Evolutionary conservation across 2,329 filamentous ascomycete genomes (phyloP), one percentile per base, ranked within the genome.

Genomic region (Ploettnerulaceae sp.): DNA sequence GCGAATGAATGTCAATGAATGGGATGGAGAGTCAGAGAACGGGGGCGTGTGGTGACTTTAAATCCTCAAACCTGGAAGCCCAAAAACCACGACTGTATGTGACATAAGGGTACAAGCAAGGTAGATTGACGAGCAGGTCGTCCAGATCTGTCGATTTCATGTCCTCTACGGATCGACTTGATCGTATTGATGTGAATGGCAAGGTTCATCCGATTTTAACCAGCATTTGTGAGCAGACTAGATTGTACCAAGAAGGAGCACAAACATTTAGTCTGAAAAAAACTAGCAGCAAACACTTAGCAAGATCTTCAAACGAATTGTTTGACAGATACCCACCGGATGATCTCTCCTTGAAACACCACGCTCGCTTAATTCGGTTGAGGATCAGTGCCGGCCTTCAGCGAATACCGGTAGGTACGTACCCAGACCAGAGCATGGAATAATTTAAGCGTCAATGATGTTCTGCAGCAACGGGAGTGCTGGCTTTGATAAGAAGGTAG

Each of bases 41-140:
- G 26, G 29, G 54, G 39, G 43, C 8, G 42, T 42, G 31, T 31
- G 22, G 39, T 26, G 22, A 36, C 41, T 40, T 58, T 59, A 58
- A 58, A 54, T 31, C 40, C 34, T 47, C 26, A 22, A 31, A 22
- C 14, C 22, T 31, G 35, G 14, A 29, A 25, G 20, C 28, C 41
- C 18, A 24, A 39, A 29, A 18, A 32, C 24, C 18, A 22, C 28
- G 15, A 32, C 14, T 21, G 12, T 9, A 31, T 9, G 26, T 41
- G 36, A 40, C 28, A 35, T 32, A 35, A 41, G 25, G 18, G 20
- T 26, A 22, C 28, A 25, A 39, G 15, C 11, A 11, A 40, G 42
- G 44, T 28, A 45, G 36, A 22, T 46, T 36, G 37, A 42, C 14
- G 9, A 41, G 18, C 35, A 28, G 28, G 22, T 28, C 18, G 20